These are phyloP conservation scores for Penicillium cosmopolitanum DNA, from an alignment of 495 filamentous ascomycete genomes.

Conservation along the genomic window DNA sequence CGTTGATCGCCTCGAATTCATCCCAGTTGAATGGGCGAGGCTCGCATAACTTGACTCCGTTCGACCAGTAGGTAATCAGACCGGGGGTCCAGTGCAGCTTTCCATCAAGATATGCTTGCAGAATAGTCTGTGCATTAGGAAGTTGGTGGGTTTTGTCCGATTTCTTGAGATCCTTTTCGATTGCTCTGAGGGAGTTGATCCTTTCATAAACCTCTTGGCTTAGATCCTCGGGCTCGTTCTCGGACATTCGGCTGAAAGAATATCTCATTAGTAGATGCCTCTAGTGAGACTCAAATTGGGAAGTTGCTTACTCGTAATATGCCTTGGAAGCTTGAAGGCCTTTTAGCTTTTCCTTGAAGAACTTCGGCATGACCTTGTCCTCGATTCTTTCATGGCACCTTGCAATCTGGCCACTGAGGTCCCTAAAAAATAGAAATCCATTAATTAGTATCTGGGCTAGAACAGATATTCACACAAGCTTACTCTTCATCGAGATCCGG, in stretches of 20 bases:
- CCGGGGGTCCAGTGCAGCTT: conserved; percentile 6
- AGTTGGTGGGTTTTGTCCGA: neutral
- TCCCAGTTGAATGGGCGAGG: conserved; percentile 3
- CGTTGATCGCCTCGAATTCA: conserved; percentile 7
- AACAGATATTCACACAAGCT: neutral
- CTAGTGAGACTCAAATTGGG: neutral
- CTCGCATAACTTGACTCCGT: conserved; percentile 3
- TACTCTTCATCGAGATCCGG: conserved; percentile 11
- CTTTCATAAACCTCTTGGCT: neutral
- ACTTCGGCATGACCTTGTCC: conserved; percentile 8
- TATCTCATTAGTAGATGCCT: no score
- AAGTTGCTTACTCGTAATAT: neutral
- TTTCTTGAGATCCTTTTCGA: neutral
- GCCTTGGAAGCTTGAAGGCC: neutral
- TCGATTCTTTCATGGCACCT: conserved; percentile 10
- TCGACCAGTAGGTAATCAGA: conserved; percentile 12
- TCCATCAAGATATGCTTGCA: neutral
- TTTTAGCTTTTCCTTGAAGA: conserved; percentile 3
- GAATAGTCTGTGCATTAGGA: neutral
- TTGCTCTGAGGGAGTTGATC: neutral
- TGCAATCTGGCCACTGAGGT: conserved; percentile 8
- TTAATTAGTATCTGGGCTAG: no score
- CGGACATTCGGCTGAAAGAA: neutral
- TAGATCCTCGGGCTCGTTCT: neutral
- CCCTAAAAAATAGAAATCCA: neutral